phyloP scores from a whole-genome alignment of 192 early-diverging fungal species.

The Podila verticillata region DNA sequence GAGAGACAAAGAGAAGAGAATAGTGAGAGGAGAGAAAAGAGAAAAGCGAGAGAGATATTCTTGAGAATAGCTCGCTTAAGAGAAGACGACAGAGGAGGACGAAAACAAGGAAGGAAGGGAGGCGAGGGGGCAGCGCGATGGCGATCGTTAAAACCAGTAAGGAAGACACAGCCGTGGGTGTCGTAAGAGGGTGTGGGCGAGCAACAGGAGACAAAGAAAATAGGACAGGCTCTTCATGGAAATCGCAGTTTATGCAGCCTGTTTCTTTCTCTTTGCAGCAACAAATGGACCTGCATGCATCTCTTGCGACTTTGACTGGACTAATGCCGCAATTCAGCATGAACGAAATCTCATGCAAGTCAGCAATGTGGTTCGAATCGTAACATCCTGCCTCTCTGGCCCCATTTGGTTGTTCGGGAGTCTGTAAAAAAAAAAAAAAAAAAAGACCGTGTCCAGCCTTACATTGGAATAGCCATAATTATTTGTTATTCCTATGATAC shows the following conservation, averaged over 20 bases:
- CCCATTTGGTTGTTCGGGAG: slow-evolving; percentile 13
- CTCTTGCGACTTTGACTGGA: slow-evolving; percentile 18
- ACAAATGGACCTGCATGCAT: background rate
- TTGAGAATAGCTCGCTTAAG: too few relatives aligned
- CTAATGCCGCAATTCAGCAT: slow-evolving; percentile 9
- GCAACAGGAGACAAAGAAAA: background rate
- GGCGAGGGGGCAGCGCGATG: too few relatives aligned
- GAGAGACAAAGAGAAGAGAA: slow-evolving; percentile 2
- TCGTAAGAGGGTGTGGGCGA: background rate
- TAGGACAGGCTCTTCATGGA: background rate
- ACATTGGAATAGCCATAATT: background rate
- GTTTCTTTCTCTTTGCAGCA: too few relatives aligned
- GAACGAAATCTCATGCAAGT: background rate
- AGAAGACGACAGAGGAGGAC: background rate
- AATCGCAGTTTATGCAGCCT: slow-evolving; percentile 20
- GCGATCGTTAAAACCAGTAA: too few relatives aligned
- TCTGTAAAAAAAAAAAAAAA: background rate
- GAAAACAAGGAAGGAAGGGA: background rate
- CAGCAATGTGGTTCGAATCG: slow-evolving; percentile 37
- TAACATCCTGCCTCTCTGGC: slow-evolving; percentile 38
- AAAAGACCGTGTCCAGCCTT: background rate
- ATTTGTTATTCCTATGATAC: too few relatives aligned
- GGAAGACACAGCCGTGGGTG: too few relatives aligned
- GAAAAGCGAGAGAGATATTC: background rate
- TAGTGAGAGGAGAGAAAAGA: too few relatives aligned